These are phyloP conservation scores for Hygrocybe punicea DNA, from an alignment of 768 basidiomycete species.

Conservation along the genomic window DNA sequence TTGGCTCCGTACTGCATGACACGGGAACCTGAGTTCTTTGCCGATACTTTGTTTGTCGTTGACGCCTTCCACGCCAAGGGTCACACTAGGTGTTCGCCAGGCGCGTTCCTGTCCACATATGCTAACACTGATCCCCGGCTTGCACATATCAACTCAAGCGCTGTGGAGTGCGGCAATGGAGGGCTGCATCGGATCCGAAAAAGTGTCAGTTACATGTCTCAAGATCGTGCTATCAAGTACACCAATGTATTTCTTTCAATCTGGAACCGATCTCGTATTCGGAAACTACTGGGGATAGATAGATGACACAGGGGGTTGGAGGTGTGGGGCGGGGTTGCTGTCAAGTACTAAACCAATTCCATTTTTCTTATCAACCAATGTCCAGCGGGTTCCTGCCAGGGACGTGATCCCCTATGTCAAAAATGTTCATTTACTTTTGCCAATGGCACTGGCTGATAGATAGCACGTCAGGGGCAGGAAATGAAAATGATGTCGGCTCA, in stretches of 20 bases:
- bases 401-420: too few relatives aligned
- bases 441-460: too few relatives aligned
- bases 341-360: too few relatives aligned
- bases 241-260: conserved; percentile 22
- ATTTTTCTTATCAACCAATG: too few relatives aligned
- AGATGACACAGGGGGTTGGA: too few relatives aligned
- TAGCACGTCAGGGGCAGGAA: too few relatives aligned
- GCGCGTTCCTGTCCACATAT: conserved; percentile 27
- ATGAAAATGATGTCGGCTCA: too few relatives aligned
- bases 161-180: conserved; percentile 33
- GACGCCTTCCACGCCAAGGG: conserved; percentile 30
- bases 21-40: conserved; percentile 27
- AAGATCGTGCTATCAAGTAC: conserved; percentile 26
- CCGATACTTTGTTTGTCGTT: conserved; percentile 27
- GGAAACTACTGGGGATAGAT: neutral
- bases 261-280: neutral
- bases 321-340: too few relatives aligned
- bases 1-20: conserved; percentile 34
- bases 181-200: conserved; percentile 27
- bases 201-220: conserved; percentile 29
- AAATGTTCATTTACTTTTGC: too few relatives aligned
- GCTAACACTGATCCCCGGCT: conserved; percentile 22
- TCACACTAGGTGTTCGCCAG: conserved; percentile 28
- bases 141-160: conserved; percentile 27
- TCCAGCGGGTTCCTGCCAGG: too few relatives aligned